These are phyloP conservation scores for Rhododendron molle DNA, from an alignment of 148 eudicot species.

Conservation along the genomic window DNA sequence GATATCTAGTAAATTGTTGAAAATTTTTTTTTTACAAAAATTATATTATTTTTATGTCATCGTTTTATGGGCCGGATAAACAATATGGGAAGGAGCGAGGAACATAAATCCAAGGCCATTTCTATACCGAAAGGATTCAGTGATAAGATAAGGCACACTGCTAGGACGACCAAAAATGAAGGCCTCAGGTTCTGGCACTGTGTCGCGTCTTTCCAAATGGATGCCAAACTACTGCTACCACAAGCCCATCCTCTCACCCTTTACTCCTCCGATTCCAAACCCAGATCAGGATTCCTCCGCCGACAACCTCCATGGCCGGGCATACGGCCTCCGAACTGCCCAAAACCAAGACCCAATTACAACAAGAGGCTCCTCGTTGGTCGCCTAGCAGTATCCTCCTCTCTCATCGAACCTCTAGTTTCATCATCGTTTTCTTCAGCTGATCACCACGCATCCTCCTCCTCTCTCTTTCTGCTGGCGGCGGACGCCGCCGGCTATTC, in stretches of 20 bases:
- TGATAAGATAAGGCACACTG: not conserved
- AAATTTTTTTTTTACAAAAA: too few relatives aligned
- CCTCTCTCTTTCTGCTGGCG: slow-evolving; percentile 34
- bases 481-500: slow-evolving; percentile 53
- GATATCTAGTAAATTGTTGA: too few relatives aligned
- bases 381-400: slow-evolving; percentile 11
- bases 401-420: slow-evolving; percentile 20
- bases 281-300: not conserved
- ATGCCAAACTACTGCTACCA: not conserved
- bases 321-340: not conserved
- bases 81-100: too few relatives aligned
- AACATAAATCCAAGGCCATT: not conserved
- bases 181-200: not conserved
- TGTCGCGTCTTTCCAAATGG: not conserved
- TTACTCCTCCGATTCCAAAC: not conserved
- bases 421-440: slow-evolving; percentile 1
- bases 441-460: not conserved
- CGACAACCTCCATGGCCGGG: not conserved
- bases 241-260: not conserved
- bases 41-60: too few relatives aligned
- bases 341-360: not conserved
- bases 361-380: not conserved
- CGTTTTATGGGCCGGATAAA: too few relatives aligned
- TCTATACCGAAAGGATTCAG: not conserved
- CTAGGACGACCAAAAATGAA: not conserved